Evolutionary conservation across 805 yeast genomes (phyloP), one percentile per base, ranked within the genome.

Genomic region (Grigorovia yakushimaensis): DNA sequence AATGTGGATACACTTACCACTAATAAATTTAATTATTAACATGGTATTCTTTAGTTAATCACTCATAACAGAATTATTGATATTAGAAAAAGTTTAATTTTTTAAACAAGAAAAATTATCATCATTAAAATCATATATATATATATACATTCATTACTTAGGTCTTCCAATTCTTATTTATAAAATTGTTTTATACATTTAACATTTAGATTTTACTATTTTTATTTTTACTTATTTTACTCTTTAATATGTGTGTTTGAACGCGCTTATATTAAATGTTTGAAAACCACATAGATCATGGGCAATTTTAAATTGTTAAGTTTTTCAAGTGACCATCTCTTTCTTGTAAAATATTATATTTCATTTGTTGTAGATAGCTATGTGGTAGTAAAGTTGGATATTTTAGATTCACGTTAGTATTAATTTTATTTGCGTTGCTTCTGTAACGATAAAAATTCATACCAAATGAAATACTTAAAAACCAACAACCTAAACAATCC

Each of bases 1-100:
- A 48, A 15, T 64, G 64, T 48, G 69, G 65, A 19, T 62, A 60
- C 44, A 39, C 44, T n/a, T 62, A 59, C 44, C 63, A 62, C 44
- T 44, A 40, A 43, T 7, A 3, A 6, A 22, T 24, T 4, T 18
- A 21, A 27, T 21, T 21, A 15, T n/a, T n/a, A n/a, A n/a, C n/a
- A n/a, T n/a, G n/a, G n/a, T n/a, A n/a, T n/a, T n/a, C n/a, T n/a
- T n/a, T n/a, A n/a, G n/a, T n/a, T n/a, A n/a, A n/a, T n/a, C n/a
- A n/a, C n/a, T n/a, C n/a, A n/a, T n/a, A n/a, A n/a, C n/a, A n/a
- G n/a, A n/a, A n/a, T n/a, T n/a, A n/a, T n/a, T n/a, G n/a, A n/a
- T n/a, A n/a, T n/a, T n/a, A n/a, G n/a, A n/a, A n/a, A n/a, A n/a
- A n/a, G n/a, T n/a, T n/a, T n/a, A n/a, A n/a, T n/a, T n/a, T 35